Evolutionary conservation across 2,329 filamentous ascomycete genomes (phyloP), one percentile per base, ranked within the genome.

Genomic region (Dactylellina haptotyla): DNA sequence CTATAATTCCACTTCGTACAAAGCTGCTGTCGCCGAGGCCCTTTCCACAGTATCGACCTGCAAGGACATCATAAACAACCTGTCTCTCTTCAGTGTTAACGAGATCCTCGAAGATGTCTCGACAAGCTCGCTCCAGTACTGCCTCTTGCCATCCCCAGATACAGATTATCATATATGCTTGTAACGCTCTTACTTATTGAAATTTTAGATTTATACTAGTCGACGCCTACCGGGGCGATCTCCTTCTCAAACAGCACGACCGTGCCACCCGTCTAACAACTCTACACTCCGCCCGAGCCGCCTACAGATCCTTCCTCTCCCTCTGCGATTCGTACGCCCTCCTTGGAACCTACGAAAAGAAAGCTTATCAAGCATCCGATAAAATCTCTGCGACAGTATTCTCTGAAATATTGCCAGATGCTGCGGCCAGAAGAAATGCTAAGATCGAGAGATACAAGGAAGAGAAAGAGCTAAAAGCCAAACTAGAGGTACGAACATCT

Each of bases 21-120:
- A 74, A 54, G 12, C 48, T 16, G 70, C 70, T 14, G 62, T 67
- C 32, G 37, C 53, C 4, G 82, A 84, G 39, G 87, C 91, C 41
- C 87, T 96, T 77, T 82, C 86, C 75, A 86, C 88, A 59, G 94
- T 96, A 82, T 84, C 90, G 78, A 84, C 90, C 80, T 93, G 91
- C 80, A 84, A 90, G 69, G 83, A 87, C 70, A 86, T 91, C 64
- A 87, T 91, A 75, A 84, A 87, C 76, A 85, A 87, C 71, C 84
- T 95, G 25, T 89, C 91, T 0, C 84, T 99, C 59, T 98, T 98
- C 85, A 97, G 92, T 77, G 85, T 88, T 34, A 99, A 99, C 81
- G 95, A 99, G 81, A 86, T 87, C 0, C 82, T 94, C 39, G 95
- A 99, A 75, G 95, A 99, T 82, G 83, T 97, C 30, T 84, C 91